phyloP scores from a whole-genome alignment of 2,329 filamentous ascomycete species.

The Arthroderma uncinatum region DNA sequence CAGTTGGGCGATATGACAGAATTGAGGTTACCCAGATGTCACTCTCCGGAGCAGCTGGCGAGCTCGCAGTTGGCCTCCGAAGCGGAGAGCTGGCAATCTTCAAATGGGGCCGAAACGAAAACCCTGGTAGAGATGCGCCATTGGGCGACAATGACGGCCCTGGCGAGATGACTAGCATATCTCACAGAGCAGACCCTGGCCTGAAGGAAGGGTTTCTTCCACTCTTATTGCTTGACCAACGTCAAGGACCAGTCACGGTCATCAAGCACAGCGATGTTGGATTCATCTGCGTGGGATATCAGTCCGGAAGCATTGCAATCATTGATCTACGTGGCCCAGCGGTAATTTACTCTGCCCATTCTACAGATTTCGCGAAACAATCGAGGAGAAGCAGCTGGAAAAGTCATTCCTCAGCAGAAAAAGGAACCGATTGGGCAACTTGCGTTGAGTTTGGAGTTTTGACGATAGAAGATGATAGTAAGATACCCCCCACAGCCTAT shows the following conservation, averaged over 20 bases:
- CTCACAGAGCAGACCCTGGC: constrained; percentile 56
- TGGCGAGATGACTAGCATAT: constrained; percentile 64
- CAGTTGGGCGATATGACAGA: constrained; percentile 65
- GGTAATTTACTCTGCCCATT: constrained; percentile 64
- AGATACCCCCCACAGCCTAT: constrained; percentile 7
- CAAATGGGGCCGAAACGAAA: constrained; percentile 72
- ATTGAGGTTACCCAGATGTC: constrained; percentile 69
- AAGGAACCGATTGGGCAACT: constrained; percentile 61
- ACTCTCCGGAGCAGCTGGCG: constrained; percentile 67
- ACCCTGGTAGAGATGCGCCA: constrained; percentile 53
- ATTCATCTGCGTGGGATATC: constrained; percentile 78
- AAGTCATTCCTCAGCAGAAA: constrained; percentile 40
- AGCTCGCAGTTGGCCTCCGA: constrained; percentile 69
- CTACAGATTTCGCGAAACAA: constrained; percentile 63
- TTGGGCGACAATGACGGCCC: constrained; percentile 45
- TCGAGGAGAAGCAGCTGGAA: constrained; percentile 61
- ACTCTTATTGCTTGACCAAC: constrained; percentile 68
- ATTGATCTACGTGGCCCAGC: constrained; percentile 80
- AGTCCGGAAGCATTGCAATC: constrained; percentile 67
- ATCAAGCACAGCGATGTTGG: constrained; percentile 83
- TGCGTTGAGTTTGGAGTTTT: constrained; percentile 84
- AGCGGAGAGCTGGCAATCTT: constrained; percentile 81
- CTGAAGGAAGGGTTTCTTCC: constrained; percentile 75
- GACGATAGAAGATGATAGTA: constrained; percentile 77
- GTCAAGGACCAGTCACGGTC: constrained; percentile 68